These are phyloP conservation scores for Hygrophila difformis DNA, from an alignment of 257 asterid genomes.

Conservation along the genomic window DNA sequence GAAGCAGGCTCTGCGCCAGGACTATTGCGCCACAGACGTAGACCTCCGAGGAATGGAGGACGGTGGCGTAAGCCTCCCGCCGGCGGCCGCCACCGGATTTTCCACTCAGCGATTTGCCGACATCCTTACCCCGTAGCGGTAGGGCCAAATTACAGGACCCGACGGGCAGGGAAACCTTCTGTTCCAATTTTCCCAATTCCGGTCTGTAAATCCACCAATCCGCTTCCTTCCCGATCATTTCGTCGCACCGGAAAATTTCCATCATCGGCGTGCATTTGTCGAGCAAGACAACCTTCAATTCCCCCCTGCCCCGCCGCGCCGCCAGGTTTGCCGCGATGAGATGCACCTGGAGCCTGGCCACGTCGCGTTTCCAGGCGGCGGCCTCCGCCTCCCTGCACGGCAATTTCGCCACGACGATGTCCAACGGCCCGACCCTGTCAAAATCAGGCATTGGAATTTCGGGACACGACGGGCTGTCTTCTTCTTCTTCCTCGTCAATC, in stretches of 20 bases:
- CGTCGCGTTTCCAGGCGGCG: constrained; percentile 83
- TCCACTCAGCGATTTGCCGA: constrained; percentile 15
- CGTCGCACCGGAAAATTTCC: constrained; percentile 78
- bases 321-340: constrained; percentile 57
- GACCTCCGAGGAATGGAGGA: constrained; percentile 62
- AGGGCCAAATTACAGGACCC: constrained; percentile 87
- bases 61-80: constrained; percentile 69
- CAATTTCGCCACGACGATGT: constrained; percentile 60
- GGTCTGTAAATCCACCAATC: constrained; percentile 81
- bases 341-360: constrained; percentile 73
- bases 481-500: constrained; percentile 94
- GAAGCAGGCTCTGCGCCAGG: constrained; percentile 67
- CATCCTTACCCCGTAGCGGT: constrained; percentile 85
- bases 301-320: constrained; percentile 51
- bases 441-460: constrained; percentile 76
- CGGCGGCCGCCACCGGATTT: constrained; percentile 5
- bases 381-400: constrained; percentile 46
- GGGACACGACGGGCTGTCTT: constrained; percentile 68
- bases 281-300: constrained; percentile 53
- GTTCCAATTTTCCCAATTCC: constrained; percentile 40
- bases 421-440: constrained; percentile 28
- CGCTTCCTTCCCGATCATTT: constrained; percentile 49
- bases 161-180: constrained; percentile 62
- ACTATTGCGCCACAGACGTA: constrained; percentile 82
- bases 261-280: constrained; percentile 71